A percentile compares a stretch with the other conserved stretches of the same genome.
phyloP scores from a whole-genome alignment of 176 grass and related monocot genomes.

The Zea luxurians region DNA sequence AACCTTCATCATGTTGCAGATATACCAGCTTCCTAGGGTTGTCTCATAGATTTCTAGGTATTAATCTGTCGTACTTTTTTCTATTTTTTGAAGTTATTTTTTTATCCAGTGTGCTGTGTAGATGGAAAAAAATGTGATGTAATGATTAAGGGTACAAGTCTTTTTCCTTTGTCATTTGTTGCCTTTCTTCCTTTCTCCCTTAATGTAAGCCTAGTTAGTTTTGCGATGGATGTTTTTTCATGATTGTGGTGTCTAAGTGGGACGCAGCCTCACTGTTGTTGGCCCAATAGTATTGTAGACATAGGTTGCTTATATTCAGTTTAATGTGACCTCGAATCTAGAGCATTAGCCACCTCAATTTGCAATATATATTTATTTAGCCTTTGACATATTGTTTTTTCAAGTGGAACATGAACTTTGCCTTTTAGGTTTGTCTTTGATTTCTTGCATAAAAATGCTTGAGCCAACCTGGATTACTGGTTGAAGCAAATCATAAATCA shows the following conservation, averaged over 20 bases:
- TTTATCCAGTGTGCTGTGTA: neutral
- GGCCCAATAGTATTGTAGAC: neutral
- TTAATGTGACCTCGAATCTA: neutral
- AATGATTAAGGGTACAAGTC: neutral
- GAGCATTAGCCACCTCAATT: neutral
- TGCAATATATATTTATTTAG: neutral
- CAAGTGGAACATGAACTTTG: neutral
- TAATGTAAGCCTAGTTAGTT: neutral
- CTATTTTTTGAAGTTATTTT: neutral
- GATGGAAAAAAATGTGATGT: neutral
- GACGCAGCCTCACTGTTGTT: neutral
- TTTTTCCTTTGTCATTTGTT: neutral
- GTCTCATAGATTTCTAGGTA: constrained; percentile 19
- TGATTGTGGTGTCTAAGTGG: neutral
- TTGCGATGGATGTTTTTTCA: neutral
- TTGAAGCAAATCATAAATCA: neutral
- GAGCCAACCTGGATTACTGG: neutral
- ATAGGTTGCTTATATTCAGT: neutral
- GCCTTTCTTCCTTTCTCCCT: neutral
- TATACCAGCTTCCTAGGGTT: neutral
- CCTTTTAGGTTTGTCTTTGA: neutral
- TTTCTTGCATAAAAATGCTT: neutral
- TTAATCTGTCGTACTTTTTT: neutral
- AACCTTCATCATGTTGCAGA: neutral
- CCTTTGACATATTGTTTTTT: neutral